Evolutionary conservation across 768 basidiomycete genomes (phyloP).

Genomic region (Hygrophoropsis aurantiaca): DNA sequence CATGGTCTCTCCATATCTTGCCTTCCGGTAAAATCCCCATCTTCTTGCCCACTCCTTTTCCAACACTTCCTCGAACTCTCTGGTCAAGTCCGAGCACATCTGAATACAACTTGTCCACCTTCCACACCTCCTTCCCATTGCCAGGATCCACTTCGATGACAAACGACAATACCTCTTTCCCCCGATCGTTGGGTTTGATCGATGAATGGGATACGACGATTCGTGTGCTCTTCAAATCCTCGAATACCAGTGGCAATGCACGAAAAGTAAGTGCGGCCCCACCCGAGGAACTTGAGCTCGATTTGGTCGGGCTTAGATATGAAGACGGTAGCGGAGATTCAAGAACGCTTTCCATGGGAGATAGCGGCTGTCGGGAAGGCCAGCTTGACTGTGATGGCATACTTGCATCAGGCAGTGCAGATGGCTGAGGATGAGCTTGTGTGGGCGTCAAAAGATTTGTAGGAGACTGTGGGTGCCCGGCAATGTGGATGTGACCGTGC

Average conservation of each 20-base stretch:
- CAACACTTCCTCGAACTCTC: constrained; percentile 55
- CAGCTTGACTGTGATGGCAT: constrained; percentile 21
- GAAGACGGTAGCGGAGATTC: constrained; percentile 31
- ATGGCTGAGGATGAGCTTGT: constrained; percentile 20
- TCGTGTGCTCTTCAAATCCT: constrained; percentile 72
- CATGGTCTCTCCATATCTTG: constrained; percentile 94
- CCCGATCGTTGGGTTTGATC: constrained; percentile 85
- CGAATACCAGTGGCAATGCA: constrained; percentile 65
- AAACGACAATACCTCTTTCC: constrained; percentile 92
- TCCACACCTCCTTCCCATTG: constrained; percentile 71
- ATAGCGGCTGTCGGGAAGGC: constrained; percentile 20
- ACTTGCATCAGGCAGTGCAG: constrained; percentile 12
- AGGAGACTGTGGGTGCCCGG: constrained; percentile 9
- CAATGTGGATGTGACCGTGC: constrained; percentile 12
- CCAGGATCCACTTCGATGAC: constrained; percentile 74
- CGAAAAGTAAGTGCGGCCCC: constrained; percentile 53
- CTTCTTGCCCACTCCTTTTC: constrained; percentile 73
- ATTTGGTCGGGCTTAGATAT: constrained; percentile 25
- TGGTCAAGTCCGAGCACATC: constrained; percentile 90
- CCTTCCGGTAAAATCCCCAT: constrained; percentile 86
- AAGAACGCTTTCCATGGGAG: constrained; percentile 13
- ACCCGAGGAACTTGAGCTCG: constrained; percentile 22
- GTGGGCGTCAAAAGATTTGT: constrained; percentile 9
- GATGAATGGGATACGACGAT: constrained; percentile 77
- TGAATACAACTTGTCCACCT: constrained; percentile 90